Percentiles rank a stretch among this genome's conserved stretches.
phyloP scores from a whole-genome alignment of 108 stramenopile species.

The Nannochloropsis salina region DNA sequence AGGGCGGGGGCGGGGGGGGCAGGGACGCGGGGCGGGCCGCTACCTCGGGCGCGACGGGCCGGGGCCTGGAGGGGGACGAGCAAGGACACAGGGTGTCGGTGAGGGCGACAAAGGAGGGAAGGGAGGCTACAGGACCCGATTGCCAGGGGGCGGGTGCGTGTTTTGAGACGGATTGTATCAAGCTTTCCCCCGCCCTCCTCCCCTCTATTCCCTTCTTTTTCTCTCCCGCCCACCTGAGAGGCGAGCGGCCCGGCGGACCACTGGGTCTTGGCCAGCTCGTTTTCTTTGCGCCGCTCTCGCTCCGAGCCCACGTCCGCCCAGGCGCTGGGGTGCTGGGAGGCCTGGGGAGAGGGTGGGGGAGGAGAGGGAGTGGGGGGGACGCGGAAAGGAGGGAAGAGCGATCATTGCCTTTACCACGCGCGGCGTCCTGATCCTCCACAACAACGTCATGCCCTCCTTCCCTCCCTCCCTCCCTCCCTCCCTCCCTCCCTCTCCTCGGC shows the following conservation, averaged over 20 bases:
- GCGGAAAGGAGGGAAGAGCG: background rate
- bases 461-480: constrained; percentile 10
- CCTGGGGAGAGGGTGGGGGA: background rate
- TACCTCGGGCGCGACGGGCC: background rate
- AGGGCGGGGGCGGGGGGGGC: background rate
- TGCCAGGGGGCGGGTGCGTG: background rate
- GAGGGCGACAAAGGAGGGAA: background rate
- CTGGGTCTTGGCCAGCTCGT: background rate
- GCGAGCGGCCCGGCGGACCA: background rate
- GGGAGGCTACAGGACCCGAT: background rate
- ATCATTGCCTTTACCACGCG: background rate
- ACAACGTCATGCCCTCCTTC: background rate
- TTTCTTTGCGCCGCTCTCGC: background rate
- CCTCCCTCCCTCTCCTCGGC: background rate
- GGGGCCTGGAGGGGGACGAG: background rate
- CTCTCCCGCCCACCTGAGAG: background rate
- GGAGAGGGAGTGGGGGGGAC: background rate
- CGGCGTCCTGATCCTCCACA: background rate
- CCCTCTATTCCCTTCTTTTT: background rate
- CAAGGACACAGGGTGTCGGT: background rate
- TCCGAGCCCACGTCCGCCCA: background rate
- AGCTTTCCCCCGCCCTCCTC: background rate
- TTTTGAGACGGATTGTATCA: background rate
- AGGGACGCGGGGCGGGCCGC: background rate
- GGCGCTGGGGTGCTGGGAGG: background rate